These are phyloP conservation scores for Lolium perenne DNA, from an alignment of 176 grass and related monocot species.

Conservation along the genomic window DNA sequence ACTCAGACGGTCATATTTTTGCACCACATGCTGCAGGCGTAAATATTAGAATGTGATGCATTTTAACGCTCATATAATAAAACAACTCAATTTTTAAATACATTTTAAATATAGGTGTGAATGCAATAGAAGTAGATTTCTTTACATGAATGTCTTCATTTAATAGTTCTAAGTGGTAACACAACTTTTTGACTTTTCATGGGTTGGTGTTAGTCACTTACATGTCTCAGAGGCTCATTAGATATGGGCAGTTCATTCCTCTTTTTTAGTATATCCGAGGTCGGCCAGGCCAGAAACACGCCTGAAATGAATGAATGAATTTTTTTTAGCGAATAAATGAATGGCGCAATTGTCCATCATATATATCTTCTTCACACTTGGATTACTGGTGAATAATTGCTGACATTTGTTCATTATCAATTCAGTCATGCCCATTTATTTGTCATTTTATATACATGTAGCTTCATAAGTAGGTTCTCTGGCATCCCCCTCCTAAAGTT, in stretches of 20 bases:
- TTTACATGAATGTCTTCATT: too few species aligned
- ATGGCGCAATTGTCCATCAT: not conserved
- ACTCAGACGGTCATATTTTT: not conserved
- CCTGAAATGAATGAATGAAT: too few species aligned
- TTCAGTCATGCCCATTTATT: too few species aligned
- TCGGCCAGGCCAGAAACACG: too few species aligned
- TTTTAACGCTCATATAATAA: not conserved
- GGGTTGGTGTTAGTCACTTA: not conserved
- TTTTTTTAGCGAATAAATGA: too few species aligned
- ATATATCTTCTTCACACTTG: too few species aligned
- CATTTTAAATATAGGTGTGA: not conserved
- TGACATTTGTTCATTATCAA: not conserved
- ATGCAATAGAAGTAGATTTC: not conserved
- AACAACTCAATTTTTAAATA: not conserved
- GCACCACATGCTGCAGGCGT: not conserved
- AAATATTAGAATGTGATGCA: not conserved
- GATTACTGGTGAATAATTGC: not conserved
- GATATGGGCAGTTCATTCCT: not conserved
- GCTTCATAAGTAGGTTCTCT: too few species aligned
- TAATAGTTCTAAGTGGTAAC: too few species aligned
- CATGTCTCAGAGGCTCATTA: not conserved
- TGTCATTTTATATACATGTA: too few species aligned
- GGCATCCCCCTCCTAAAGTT: too few species aligned
- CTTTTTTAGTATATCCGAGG: not conserved
- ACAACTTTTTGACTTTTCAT: not conserved